A percentile compares a stretch with the other conserved stretches of the same genome.
Evolutionary conservation across 2,329 filamentous ascomycete species (phyloP).

Genomic region (Fusarium redolens): DNA sequence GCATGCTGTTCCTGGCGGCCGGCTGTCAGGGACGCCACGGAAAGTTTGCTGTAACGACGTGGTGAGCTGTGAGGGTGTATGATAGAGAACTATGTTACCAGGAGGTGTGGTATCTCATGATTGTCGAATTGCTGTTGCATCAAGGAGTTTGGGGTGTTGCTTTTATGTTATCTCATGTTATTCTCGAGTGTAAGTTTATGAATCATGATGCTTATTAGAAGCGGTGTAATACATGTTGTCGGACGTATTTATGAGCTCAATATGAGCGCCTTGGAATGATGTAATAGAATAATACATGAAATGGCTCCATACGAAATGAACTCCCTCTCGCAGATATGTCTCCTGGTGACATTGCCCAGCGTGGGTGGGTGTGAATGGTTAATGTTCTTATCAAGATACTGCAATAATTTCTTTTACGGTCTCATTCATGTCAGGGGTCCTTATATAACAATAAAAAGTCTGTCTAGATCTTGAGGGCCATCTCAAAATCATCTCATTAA

Average conservation of each 20-base stretch:
- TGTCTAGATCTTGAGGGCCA: too few species aligned
- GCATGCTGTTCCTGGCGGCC: slow-evolving; percentile 34
- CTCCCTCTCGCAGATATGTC: too few species aligned
- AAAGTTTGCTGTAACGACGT: slow-evolving; percentile 26
- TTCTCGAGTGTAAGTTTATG: background rate
- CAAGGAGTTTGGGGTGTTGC: background rate
- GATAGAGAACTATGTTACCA: background rate
- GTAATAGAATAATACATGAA: background rate
- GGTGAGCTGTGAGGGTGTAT: background rate
- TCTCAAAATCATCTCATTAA: background rate
- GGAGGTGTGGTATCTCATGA: background rate
- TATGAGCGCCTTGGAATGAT: background rate
- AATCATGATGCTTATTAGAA: background rate
- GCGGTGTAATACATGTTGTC: background rate
- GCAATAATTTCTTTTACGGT: background rate
- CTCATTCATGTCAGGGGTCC: background rate
- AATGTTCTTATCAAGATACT: background rate
- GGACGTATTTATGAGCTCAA: background rate
- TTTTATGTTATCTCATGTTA: background rate
- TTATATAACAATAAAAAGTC: too few species aligned
- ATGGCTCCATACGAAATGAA: too few species aligned
- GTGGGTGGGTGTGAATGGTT: background rate
- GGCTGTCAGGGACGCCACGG: slow-evolving; percentile 29
- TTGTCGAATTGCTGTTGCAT: too few species aligned
- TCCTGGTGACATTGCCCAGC: too few species aligned